Percentiles rank a stretch among this genome's conserved stretches.
These are phyloP conservation scores for Peribolospora kevripleyi DNA, from an alignment of 768 basidiomycete genomes.

Conservation along the genomic window DNA sequence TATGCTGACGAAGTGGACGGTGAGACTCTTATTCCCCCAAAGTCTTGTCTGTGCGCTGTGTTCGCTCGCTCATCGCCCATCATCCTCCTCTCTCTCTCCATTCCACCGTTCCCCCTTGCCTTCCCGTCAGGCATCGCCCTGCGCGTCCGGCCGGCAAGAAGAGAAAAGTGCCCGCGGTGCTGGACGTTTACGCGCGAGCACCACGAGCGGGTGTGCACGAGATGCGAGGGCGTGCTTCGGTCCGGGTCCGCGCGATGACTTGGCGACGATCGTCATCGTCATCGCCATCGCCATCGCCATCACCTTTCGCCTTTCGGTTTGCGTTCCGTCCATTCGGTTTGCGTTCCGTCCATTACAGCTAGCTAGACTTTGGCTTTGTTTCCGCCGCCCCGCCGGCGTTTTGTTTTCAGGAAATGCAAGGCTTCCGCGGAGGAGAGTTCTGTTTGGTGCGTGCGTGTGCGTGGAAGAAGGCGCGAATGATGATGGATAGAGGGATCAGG, in stretches of 20 bases:
- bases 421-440: too few relatives aligned
- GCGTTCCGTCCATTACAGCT: too few relatives aligned
- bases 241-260: background rate
- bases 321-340: constrained; percentile 53
- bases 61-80: background rate
- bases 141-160: constrained; percentile 35
- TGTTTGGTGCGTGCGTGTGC: too few relatives aligned
- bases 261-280: constrained; percentile 39
- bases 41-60: background rate
- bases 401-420: too few relatives aligned
- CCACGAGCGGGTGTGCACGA: constrained; percentile 33
- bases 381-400: background rate
- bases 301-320: constrained; percentile 36
- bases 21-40: background rate
- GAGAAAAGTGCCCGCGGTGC: constrained; percentile 66
- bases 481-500: too few relatives aligned
- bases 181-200: constrained; percentile 47
- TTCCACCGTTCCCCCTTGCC: constrained; percentile 13
- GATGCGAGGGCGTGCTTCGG: constrained; percentile 28
- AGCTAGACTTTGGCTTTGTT: too few relatives aligned
- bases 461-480: too few relatives aligned
- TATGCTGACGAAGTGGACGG: background rate
- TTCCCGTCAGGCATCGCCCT: constrained; percentile 22
- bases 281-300: constrained; percentile 53
- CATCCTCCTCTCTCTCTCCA: background rate